phyloP scores from a whole-genome alignment of 306 rosid genomes.

The Cicer cuneatum region DNA sequence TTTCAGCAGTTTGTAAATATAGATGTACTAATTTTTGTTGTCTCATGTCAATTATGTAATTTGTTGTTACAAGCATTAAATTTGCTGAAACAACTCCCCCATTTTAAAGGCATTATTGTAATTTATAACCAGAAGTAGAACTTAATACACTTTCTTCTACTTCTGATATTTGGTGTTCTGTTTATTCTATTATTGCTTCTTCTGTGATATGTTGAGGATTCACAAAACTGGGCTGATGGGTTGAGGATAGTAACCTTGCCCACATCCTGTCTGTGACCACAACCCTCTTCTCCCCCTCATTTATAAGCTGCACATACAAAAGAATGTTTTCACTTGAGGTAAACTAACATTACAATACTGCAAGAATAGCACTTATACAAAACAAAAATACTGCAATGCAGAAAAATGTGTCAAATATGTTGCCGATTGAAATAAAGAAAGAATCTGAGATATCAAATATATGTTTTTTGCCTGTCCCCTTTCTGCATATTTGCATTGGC shows the following conservation, averaged over 20 bases:
- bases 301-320: constrained; percentile 59
- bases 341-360: neutral
- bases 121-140: constrained; percentile 1
- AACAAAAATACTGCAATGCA: neutral
- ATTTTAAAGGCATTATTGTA: constrained; percentile 30
- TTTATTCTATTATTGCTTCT: constrained; percentile 17
- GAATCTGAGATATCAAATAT: too few species aligned
- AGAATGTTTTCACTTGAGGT: constrained; percentile 5
- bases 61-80: constrained; percentile 17
- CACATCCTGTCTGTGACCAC: constrained; percentile 79
- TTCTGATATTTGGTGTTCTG: neutral
- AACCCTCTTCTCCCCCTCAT: constrained; percentile 58
- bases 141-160: neutral
- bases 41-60: constrained; percentile 10
- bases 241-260: constrained; percentile 73
- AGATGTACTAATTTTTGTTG: constrained; percentile 10
- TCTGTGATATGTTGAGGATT: constrained; percentile 40
- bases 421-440: too few species aligned
- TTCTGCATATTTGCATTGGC: too few species aligned
- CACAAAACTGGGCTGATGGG: constrained; percentile 75
- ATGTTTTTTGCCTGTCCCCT: too few species aligned
- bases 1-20: constrained; percentile 21
- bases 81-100: constrained; percentile 12
- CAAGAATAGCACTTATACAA: constrained; percentile 6
- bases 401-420: neutral